A percentile compares a stretch with the other conserved stretches of the same genome.
These are phyloP conservation scores for Poterioochromonas sp. DNA, from an alignment of 352 stramenopile genomes.

Conservation along the genomic window DNA sequence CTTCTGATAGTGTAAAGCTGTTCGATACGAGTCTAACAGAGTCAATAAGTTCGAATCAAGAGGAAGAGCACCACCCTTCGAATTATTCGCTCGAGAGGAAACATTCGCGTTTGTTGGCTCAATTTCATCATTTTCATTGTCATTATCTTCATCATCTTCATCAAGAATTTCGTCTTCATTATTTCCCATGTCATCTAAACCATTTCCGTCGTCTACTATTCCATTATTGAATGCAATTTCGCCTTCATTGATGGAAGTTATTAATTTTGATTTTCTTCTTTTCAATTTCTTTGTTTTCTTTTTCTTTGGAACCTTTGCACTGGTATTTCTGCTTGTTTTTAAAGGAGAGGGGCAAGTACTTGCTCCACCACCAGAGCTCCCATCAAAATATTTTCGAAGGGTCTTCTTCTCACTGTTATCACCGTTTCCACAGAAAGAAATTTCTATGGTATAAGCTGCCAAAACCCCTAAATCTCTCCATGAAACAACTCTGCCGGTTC, in stretches of 20 bases:
- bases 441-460: conserved; percentile 71
- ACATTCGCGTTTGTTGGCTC: background rate
- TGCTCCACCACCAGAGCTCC: too few species aligned
- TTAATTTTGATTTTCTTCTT: background rate
- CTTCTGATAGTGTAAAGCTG: conserved; percentile 15
- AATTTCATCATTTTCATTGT: background rate
- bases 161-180: too few species aligned
- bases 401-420: background rate
- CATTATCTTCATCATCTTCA: background rate
- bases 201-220: too few species aligned
- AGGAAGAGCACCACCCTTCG: too few species aligned
- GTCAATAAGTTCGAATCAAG: background rate
- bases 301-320: too few species aligned
- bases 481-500: conserved; percentile 61
- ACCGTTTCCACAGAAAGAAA: conserved; percentile 62
- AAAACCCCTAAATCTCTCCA: conserved; percentile 61
- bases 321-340: too few species aligned
- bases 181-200: too few species aligned
- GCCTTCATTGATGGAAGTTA: too few species aligned
- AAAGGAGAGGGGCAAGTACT: background rate
- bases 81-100: too few species aligned
- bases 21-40: background rate
- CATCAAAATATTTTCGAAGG: background rate
- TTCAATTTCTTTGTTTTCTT: background rate
- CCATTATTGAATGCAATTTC: too few species aligned